phyloP scores from a whole-genome alignment of 208 protist genomes.

The Trypanosoma rangeli region DNA sequence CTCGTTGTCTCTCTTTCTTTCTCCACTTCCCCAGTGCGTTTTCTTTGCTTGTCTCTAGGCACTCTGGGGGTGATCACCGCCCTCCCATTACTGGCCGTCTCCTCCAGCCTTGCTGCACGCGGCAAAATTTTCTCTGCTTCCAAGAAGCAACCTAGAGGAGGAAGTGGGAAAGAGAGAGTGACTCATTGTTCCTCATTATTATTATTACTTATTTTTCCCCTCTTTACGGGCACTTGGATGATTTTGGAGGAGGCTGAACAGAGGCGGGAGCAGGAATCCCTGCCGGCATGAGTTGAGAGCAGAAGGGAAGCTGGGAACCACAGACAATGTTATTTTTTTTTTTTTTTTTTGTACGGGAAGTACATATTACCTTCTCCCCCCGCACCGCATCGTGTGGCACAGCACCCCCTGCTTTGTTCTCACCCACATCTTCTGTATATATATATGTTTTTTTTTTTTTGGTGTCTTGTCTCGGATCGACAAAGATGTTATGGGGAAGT shows the following conservation, averaged over 20 bases:
- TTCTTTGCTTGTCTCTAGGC: neutral
- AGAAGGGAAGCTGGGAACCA: no score
- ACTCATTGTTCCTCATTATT: neutral
- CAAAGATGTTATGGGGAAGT: neutral
- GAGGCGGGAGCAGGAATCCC: no score
- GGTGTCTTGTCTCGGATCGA: neutral
- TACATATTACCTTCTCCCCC: neutral
- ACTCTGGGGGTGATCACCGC: neutral
- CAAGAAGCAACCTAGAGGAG: neutral
- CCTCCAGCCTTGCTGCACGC: neutral
- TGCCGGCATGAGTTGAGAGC: no score
- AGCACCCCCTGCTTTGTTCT: neutral
- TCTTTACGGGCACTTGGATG: neutral
- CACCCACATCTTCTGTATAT: neutral
- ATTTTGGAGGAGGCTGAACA: no score
- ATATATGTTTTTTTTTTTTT: neutral
- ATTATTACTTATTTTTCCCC: neutral
- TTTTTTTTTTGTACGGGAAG: neutral
- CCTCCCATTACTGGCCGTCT: neutral
- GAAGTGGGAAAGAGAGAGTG: conserved; percentile 6
- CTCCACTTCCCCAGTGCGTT: neutral
- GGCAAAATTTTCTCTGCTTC: neutral
- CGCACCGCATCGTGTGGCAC: neutral
- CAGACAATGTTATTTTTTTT: neutral
- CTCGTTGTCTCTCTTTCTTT: neutral